Percentiles rank a stretch among this genome's conserved stretches.
phyloP scores from a whole-genome alignment of 2,329 filamentous ascomycete genomes.

The Ilyonectria mors-panacis region DNA sequence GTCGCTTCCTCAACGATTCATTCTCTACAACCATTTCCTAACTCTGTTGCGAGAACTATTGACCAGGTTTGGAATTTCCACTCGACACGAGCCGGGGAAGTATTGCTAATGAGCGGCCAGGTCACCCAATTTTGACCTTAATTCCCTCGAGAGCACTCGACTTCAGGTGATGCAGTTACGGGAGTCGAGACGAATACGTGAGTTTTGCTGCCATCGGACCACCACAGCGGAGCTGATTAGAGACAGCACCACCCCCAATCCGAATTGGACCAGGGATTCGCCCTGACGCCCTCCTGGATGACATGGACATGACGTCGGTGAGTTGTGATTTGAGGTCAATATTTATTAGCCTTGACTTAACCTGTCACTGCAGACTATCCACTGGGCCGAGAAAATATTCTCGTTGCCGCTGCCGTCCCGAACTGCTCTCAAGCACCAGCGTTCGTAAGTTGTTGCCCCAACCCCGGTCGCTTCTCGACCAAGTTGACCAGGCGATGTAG shows the following conservation, averaged over 20 bases:
- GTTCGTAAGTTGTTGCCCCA: constrained; percentile 45
- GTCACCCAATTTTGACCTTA: constrained; percentile 69
- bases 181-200: constrained; percentile 67
- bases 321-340: background rate
- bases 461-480: background rate
- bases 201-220: constrained; percentile 40
- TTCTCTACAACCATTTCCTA: constrained; percentile 70
- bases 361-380: constrained; percentile 57
- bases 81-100: background rate
- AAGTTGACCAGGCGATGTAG: constrained; percentile 47
- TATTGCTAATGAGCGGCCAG: constrained; percentile 44
- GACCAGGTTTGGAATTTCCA: constrained; percentile 58
- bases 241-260: constrained; percentile 53
- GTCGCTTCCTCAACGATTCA: constrained; percentile 66
- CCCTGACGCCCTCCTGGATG: constrained; percentile 51
- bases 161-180: constrained; percentile 66
- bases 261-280: constrained; percentile 54
- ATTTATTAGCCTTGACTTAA: constrained; percentile 16
- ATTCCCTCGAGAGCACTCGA: constrained; percentile 65
- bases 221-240: constrained; percentile 26
- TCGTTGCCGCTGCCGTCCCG: constrained; percentile 66
- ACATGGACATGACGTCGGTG: constrained; percentile 39
- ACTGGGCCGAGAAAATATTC: constrained; percentile 76
- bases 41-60: constrained; percentile 65
- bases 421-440: constrained; percentile 63